These are phyloP conservation scores for Tuber borchii DNA, from an alignment of 495 filamentous ascomycete species.

Conservation along the genomic window DNA sequence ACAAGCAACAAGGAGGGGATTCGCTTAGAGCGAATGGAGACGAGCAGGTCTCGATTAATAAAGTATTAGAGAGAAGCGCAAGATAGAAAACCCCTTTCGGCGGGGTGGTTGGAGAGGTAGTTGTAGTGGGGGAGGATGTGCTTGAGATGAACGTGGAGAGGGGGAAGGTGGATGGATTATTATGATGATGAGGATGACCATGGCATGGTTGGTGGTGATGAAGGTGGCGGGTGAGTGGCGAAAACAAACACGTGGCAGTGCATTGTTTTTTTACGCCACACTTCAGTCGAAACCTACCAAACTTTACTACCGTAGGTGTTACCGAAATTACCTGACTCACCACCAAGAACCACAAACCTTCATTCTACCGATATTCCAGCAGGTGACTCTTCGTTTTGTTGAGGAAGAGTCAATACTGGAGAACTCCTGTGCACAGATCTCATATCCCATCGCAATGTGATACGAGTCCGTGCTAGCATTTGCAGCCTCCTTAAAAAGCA, in stretches of 20 bases:
- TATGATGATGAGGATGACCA: slow-evolving; percentile 14
- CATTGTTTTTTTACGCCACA: slow-evolving; percentile 12
- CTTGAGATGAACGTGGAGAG: slow-evolving; percentile 3
- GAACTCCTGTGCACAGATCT: neutral
- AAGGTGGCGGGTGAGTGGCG: slow-evolving; percentile 26
- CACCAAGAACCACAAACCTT: neutral
- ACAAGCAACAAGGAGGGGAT: neutral
- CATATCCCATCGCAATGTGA: neutral
- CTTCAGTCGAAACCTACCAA: neutral
- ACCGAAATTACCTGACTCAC: neutral
- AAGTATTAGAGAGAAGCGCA: neutral
- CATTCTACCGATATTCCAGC: neutral
- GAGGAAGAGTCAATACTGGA: neutral
- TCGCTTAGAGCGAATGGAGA: neutral
- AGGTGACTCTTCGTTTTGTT: neutral
- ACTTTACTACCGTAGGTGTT: neutral
- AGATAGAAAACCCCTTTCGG: neutral
- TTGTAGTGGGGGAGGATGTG: neutral
- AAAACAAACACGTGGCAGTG: slow-evolving; percentile 28
- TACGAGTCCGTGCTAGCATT: neutral
- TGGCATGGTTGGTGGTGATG: slow-evolving; percentile 27
- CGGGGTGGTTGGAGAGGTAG: neutral
- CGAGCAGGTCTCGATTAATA: neutral
- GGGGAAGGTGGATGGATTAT: slow-evolving; percentile 10
- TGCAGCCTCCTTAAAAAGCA: neutral